A percentile compares a stretch with the other conserved stretches of the same genome.
Conservation (phyloP, 1,139 yeast genomes). For the Sugiyamaella grinbergsii region DNA sequence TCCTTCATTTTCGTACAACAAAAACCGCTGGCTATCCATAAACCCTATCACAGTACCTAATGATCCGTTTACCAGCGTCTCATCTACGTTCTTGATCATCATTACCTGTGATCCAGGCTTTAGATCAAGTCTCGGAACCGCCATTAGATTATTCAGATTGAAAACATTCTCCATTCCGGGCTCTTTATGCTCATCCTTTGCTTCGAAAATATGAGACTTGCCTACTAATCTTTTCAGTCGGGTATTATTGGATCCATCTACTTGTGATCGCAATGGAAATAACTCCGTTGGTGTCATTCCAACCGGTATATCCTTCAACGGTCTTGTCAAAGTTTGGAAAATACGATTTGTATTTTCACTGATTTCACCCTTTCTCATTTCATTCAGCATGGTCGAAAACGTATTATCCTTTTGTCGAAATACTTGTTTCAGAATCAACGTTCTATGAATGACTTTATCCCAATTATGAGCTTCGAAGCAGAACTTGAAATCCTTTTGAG, state of each 20-base stretch:
- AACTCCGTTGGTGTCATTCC: conserved; percentile 87
- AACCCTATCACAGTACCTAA: conserved; percentile 84
- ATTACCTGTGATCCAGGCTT: conserved; percentile 92
- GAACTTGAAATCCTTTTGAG: conserved; percentile 49
- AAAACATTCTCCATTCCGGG: conserved; percentile 30
- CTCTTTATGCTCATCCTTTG: conserved; percentile 66
- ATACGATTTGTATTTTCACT: conserved; percentile 54
- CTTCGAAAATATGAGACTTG: conserved; percentile 49
- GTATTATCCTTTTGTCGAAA: conserved; percentile 87
- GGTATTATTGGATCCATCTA: conserved; percentile 69
- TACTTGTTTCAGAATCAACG: conserved; percentile 75
- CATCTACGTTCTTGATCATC: conserved; percentile 91
- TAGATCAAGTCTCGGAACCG: conserved; percentile 61
- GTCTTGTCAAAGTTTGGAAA: conserved; percentile 58
- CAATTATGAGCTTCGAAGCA: conserved; percentile 81
- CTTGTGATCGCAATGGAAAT: conserved; percentile 82
- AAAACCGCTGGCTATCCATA: conserved; percentile 55
- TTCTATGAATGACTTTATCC: conserved; percentile 62
- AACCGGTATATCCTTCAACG: conserved; percentile 55
- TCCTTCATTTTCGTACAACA: conserved; percentile 28
- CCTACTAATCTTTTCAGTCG: conserved; percentile 59
- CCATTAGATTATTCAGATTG: conserved; percentile 63
- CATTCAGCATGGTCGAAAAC: conserved; percentile 84
- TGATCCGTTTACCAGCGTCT: conserved; percentile 86
- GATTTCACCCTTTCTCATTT: conserved; percentile 76